These are phyloP conservation scores for Lasiosphaeria hispida DNA, from an alignment of 495 filamentous ascomycete species.

Conservation along the genomic window DNA sequence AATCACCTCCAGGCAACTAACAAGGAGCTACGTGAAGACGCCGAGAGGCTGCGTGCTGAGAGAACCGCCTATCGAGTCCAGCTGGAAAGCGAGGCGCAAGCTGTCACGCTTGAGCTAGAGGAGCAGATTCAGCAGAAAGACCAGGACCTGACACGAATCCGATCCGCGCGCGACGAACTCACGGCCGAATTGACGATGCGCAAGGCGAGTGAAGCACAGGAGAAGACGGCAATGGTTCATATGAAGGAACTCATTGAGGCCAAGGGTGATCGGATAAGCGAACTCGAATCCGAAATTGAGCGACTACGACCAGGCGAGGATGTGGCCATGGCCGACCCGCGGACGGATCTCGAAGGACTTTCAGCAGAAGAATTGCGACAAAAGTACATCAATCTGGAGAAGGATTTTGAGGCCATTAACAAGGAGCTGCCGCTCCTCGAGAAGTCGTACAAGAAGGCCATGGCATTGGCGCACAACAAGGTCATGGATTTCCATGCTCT, in stretches of 20 bases:
- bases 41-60: conserved; percentile 79
- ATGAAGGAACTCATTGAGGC: conserved; percentile 75
- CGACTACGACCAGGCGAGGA: conserved; percentile 57
- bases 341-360: conserved; percentile 52
- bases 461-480: conserved; percentile 79
- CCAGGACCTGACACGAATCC: conserved; percentile 78
- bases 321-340: conserved; percentile 39
- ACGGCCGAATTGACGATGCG: conserved; percentile 76
- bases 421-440: conserved; percentile 85
- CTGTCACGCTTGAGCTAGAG: conserved; percentile 69
- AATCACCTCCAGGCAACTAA: conserved; percentile 91
- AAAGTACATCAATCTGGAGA: conserved; percentile 70
- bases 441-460: conserved; percentile 80
- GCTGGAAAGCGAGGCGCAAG: conserved; percentile 74
- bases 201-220: conserved; percentile 74
- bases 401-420: conserved; percentile 77
- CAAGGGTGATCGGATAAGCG: conserved; percentile 68
- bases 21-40: conserved; percentile 77
- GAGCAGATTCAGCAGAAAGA: conserved; percentile 77
- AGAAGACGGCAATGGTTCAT: conserved; percentile 63
- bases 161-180: conserved; percentile 78
- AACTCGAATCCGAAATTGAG: conserved; percentile 78
- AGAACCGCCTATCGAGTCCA: conserved; percentile 75
- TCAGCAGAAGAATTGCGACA: conserved; percentile 65
- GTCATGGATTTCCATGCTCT: conserved; percentile 67